Base-by-base conservation (phyloP, 2,329 filamentous ascomycete species). In the Diaporthe vexans region DNA sequence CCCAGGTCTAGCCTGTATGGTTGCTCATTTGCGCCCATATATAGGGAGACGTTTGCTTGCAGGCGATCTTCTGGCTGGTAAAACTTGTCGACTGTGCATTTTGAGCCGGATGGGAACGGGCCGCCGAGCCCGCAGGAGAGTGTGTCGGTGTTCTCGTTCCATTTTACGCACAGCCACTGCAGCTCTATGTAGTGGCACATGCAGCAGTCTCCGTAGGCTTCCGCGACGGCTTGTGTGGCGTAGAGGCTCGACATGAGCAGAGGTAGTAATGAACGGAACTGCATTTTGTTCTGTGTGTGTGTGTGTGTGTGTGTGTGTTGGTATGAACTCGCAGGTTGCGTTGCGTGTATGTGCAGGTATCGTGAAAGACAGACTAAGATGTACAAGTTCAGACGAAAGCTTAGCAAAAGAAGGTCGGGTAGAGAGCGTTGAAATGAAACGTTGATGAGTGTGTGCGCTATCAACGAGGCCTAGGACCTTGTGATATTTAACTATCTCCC, bases 401-500 rank as follows among this genome's bases (percentile, higher is more conserved):
- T 67, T 52, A 67, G 46, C 46, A 35, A 67, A 67, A 67, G 63
- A 52, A n/a, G 24, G 46, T 37, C 46, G 29, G 61, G 46, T 37
- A 67, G 63, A 67, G 63, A 67, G 46, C n/a, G 46, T 52, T 52
- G 63, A 52, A 67, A 67, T 46, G 63, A 67, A 67, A 67, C 29
- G 63, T 52, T 4, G n/a, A 19, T 52, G 46, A 8, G 4, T 11
- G 6, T 26, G 6, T 26, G 29, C 46, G 52, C 24, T 24, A 52
- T 10, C 8, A 52, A 19, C 24, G 21, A 52, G 33, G 29, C 46
- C 52, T 26, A 52, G 29, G 63, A 15, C 15, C 3, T 9, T 26
- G 43, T 52, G 63, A 67, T 67, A 67, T 52, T 67, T 67, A 67
- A 67, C 21, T 10, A 51, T 67, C 11, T 52, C 4, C 21, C 24